These are phyloP conservation scores for Kluyveromyces sp. DNA, from an alignment of 1,139 yeast species.

Conservation along the genomic window DNA sequence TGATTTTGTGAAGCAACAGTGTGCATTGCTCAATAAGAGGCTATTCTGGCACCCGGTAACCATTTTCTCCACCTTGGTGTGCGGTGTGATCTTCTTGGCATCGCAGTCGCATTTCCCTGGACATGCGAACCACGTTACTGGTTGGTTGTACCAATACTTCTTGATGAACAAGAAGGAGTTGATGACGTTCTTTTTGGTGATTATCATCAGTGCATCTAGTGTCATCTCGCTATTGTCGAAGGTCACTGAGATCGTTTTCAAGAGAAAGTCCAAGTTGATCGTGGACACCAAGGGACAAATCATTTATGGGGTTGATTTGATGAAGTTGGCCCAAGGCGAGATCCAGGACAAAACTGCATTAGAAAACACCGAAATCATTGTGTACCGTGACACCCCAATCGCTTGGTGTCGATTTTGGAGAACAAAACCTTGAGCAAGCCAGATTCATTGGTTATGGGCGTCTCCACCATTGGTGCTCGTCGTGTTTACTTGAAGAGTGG, in stretches of 20 bases:
- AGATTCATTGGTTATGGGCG: slow-evolving; percentile 39
- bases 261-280: slow-evolving; percentile 39
- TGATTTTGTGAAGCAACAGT: slow-evolving; percentile 54
- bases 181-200: slow-evolving; percentile 18
- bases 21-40: slow-evolving; percentile 41
- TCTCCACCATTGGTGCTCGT: slow-evolving; percentile 55
- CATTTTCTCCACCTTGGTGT: slow-evolving; percentile 23
- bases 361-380: slow-evolving; percentile 45
- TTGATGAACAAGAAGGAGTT: slow-evolving; percentile 21
- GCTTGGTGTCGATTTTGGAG: slow-evolving; percentile 45
- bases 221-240: slow-evolving; percentile 30
- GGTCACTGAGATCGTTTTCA: slow-evolving; percentile 32
- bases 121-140: slow-evolving; percentile 16
- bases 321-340: slow-evolving; percentile 35
- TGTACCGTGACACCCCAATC: slow-evolving; percentile 61
- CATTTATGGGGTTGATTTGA: slow-evolving; percentile 50
- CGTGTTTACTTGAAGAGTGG: slow-evolving; percentile 59
- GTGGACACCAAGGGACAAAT: slow-evolving; percentile 40
- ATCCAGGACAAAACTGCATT: slow-evolving; percentile 27
- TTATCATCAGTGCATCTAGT: slow-evolving; percentile 17
- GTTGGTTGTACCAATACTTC: slow-evolving; percentile 19
- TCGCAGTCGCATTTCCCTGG: slow-evolving; percentile 17
- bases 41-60: slow-evolving; percentile 45
- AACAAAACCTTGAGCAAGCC: slow-evolving; percentile 26
- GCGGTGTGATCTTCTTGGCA: slow-evolving; percentile 22